Evolutionary conservation across 2,329 filamentous ascomycete genomes (phyloP).

Genomic region (Fusarium acutatum): DNA sequence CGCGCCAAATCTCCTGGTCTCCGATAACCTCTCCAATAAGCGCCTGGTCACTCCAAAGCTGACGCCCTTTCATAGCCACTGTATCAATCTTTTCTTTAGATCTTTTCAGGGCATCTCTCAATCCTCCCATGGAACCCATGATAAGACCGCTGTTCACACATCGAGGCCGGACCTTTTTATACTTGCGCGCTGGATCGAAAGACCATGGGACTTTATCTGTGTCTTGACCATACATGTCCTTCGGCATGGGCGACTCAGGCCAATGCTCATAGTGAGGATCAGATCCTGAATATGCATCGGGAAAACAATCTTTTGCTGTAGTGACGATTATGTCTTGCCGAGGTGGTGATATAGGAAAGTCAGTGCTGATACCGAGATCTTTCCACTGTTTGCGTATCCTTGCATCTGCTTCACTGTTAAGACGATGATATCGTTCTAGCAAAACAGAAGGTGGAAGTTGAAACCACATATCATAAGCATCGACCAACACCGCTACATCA

Average conservation of each 20-base stretch:
- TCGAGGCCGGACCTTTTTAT: conserved; percentile 45
- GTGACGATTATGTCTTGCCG: conserved; percentile 47
- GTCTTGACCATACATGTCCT: conserved; percentile 46
- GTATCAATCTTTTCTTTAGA: conserved; percentile 43
- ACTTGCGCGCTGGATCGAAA: conserved; percentile 46
- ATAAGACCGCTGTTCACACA: conserved; percentile 50
- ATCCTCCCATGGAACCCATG: conserved; percentile 46
- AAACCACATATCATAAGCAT: conserved; percentile 52
- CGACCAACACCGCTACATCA: conserved; percentile 49
- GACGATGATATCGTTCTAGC: conserved; percentile 47
- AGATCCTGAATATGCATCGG: conserved; percentile 45
- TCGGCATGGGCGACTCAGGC: conserved; percentile 47
- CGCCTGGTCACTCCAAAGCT: conserved; percentile 52
- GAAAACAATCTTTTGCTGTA: conserved; percentile 49
- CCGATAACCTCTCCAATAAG: conserved; percentile 51
- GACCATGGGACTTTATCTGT: conserved; percentile 44
- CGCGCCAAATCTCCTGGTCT: conserved; percentile 50
- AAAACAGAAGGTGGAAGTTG: conserved; percentile 50
- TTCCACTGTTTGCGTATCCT: conserved; percentile 41
- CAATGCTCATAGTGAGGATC: conserved; percentile 49
- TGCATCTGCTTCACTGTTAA: conserved; percentile 47
- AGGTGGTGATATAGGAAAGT: conserved; percentile 45
- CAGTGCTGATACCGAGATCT: background rate
- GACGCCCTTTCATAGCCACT: conserved; percentile 41
- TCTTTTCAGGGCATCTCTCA: conserved; percentile 39